These are phyloP conservation scores for Polyplosphaeria fusca DNA, from an alignment of 495 filamentous ascomycete species.

Conservation along the genomic window DNA sequence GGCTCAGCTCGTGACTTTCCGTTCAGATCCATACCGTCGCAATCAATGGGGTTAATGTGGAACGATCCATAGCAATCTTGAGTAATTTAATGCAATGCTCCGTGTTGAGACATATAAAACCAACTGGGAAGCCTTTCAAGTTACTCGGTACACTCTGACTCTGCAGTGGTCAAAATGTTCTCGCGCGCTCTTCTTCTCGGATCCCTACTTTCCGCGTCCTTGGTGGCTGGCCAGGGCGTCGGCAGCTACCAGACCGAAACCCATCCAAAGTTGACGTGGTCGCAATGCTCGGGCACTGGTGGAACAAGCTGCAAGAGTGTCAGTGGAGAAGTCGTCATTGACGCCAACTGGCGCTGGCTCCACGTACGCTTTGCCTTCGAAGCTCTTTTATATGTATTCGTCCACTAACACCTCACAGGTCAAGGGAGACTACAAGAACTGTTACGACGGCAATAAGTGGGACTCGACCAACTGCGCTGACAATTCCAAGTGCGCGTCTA, in stretches of 20 bases:
- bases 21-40: no score
- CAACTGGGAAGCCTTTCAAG: no score
- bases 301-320: conserved; percentile 49
- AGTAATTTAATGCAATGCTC: no score
- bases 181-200: conserved; percentile 17
- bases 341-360: conserved; percentile 46
- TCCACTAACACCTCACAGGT: no score
- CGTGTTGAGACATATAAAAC: no score
- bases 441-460: conserved; percentile 39
- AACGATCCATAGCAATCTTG: no score
- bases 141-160: no score
- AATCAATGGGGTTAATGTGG: no score
- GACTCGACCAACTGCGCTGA: conserved; percentile 40
- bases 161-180: conserved; percentile 9
- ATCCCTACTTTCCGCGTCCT: conserved; percentile 15
- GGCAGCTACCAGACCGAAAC: conserved; percentile 45
- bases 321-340: conserved; percentile 50
- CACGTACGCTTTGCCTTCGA: conserved; percentile 39
- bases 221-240: conserved; percentile 30
- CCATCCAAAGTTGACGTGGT: conserved; percentile 51
- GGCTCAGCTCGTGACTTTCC: no score
- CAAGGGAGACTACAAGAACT: no score
- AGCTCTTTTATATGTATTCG: no score
- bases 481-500: conserved; percentile 40
- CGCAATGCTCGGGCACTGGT: conserved; percentile 47